Evolutionary conservation across 257 asterid genomes (phyloP), one percentile per base, ranked within the genome.

Genomic region (Eustoma russellianum): DNA sequence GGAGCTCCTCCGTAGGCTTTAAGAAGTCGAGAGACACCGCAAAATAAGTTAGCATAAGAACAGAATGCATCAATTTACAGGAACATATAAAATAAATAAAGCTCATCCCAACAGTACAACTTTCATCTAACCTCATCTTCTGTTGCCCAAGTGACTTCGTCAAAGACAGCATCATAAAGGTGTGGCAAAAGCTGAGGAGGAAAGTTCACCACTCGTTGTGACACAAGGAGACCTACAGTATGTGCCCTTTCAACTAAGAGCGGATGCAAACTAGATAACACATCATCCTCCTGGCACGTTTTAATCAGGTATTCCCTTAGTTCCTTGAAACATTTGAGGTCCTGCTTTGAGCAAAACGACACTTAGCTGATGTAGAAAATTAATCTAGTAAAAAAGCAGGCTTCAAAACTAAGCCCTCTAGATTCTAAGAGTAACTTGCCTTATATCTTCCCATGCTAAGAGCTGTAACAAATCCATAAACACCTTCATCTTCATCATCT

Each of bases 181-280:
- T 80, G 96, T 48, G 96, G 98, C 75, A 83, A 70, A 50, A 90
- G 91, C 79, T 86, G 95, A 64, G 95, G 86, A 13, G 98, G 95
- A 65, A 87, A 92, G 71, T 91, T 86, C 38, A 80, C 88, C 41
- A 86, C 94, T 55, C 80, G 80, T 54, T 73, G 95, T 38, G 95
- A 84, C 59, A 91, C 80, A 53, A 87, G 35, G 50, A 91, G 92
- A 52, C 96, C 96, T 45, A 80, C 83, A 17, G 68, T 72, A 17
- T 50, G 51, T 3, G 74, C 79, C 61, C 57, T 57, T 47, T 77
- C 83, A 41, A 64, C 79, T 17, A 87, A 34, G 30, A 86, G 48
- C 50, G 77, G 56, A 56, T 63, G 72, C 62, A 91, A 77, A 30
- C 76, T 79, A 53, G 67, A 48, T 7, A 55, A 50, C 40, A 53